Evolutionary conservation across 495 filamentous ascomycete genomes (phyloP), one percentile per base, ranked within the genome.

Genomic region (Monascus purpureus): DNA sequence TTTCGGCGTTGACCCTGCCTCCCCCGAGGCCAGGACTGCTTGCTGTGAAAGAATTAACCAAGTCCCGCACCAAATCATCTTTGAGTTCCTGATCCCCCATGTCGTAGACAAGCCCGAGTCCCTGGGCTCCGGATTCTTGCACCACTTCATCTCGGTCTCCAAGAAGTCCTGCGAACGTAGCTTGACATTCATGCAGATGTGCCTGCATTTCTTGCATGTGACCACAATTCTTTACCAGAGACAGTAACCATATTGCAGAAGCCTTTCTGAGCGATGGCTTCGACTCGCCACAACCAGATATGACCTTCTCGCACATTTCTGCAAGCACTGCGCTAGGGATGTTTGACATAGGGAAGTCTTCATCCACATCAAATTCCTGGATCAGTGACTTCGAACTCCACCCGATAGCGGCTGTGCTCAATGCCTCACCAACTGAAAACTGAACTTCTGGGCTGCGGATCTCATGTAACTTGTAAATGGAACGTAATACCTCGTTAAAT

Each of bases 91-190:
- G 67, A 40, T 90, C 81, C 0, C 90, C 90, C 42, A 82, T 86
- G 46, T 93, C 84, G 53, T 94, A 95, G 3, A 95, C 82, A 29
- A 95, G 63, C 9, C 81, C 74, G 17, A 97, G 68, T 9, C 90
- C 90, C 39, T 90, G 70, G 9, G 86, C 88, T 2, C 92, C 90
- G 2, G 87, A 85, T 50, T 97, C 90, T 51, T 95, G 90, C 5
- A 95, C 84, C 27, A 95, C 68, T 47, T 93, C 82, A 38, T 97
- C 90, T 13, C 87, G 67, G 46, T 92, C 85, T 8, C 75, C 72
- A 19, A 97, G 68, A n/a, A 93, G 73, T 11, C 75, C 63, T 57
- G 86, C 80, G 53, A 97, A 97, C 3, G 81, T 83, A 31, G 61
- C 70, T 53, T 97, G 90, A 49, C 80, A 90, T 39, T 81, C 68